Evolutionary conservation across 176 grass and related monocot species (phyloP).

Genomic region (sorghum (Sorghum bicolor)): Sorghum_bicolor_NCBIv3 NC_012870.2:1892501-1893000

Average conservation of each 20-base stretch:
- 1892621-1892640: constrained; percentile 29
- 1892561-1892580: neutral
- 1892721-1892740: constrained; percentile 31
- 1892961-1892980: neutral
- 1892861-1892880: constrained; percentile 79
- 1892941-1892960: neutral
- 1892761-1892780: constrained; percentile 49
- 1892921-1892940: constrained; percentile 2
- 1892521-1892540: constrained; percentile 62
- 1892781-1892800: neutral
- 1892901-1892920: constrained; percentile 48
- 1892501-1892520: constrained; percentile 51
- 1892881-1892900: constrained; percentile 27
- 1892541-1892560: constrained; percentile 29
- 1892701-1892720: constrained; percentile 73
- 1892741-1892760: constrained; percentile 50
- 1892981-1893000: neutral
- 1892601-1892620: constrained; percentile 35
- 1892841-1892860: constrained; percentile 14
- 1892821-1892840: constrained; percentile 15
- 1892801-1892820: constrained; percentile 2
- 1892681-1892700: constrained; percentile 52
- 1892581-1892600: constrained; percentile 19
- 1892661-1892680: constrained; percentile 45
- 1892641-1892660: constrained; percentile 37